Evolutionary conservation across 495 filamentous ascomycete genomes (phyloP), one percentile per base, ranked within the genome.

Genomic region (Lepraria neglecta): DNA sequence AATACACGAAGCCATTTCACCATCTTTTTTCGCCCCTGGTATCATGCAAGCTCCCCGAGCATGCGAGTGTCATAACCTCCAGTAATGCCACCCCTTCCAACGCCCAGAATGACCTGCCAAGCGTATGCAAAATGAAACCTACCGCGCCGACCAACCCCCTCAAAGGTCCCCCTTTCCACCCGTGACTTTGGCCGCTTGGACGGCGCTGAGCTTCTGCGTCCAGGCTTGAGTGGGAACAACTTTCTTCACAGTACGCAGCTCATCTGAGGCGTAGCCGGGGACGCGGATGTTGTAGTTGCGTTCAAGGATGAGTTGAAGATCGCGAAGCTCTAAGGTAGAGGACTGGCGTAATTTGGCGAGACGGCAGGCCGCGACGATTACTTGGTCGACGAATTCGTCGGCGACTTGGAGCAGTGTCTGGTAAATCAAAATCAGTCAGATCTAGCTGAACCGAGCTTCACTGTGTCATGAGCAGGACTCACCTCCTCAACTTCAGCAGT

Each of bases 261-360:
- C 94, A 68, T 98, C 94, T 33, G 89, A 88, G 6, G 90, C 85
- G 74, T 95, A 97, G 40, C 94, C 94, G 0, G 94, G 95, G 60
- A 97, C 90, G 60, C 94, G 89, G 76, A 97, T 97, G 74, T 97
- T 97, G 82, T 95, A 97, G 71, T 91, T 92, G 59, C 95, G 88
- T 76, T 98, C 94, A 19, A 98, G 86, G 28, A 96, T 86, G 38
- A 97, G 86, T 75, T 97, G 94, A 54, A 98, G 82, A 71, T 98
- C 94, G 64, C 91, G 89, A 53, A 96, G 86, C 65, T 98, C 94
- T 9, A 98, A 85, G 0, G 85, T 83, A 59, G 89, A 88, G 12
- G 88, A 90, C n/a, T 87, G 86, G 30, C 94, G 88, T 48, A 95
- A 82, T 74, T 97, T 98, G 68, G 94, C 90, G 56, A 95, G 84